These are phyloP conservation scores for Blastocystis sp. DNA, from an alignment of 352 stramenopile genomes.

Conservation along the genomic window DNA sequence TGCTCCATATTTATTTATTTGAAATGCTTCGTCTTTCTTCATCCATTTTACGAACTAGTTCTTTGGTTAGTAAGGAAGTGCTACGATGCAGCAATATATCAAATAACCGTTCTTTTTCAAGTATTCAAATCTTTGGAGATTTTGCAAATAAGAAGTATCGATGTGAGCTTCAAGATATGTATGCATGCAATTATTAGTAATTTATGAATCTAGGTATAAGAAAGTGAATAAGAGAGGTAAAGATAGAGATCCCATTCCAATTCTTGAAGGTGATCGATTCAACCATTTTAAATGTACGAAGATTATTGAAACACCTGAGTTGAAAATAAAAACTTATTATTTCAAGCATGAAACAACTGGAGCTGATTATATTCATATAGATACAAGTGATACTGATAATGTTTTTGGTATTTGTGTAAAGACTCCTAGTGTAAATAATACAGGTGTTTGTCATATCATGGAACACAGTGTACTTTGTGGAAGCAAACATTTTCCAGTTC, in stretches of 20 bases:
- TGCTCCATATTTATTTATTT: too few species aligned
- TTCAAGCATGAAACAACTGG: conserved; percentile 54
- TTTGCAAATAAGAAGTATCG: too few species aligned
- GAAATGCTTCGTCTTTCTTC: too few species aligned
- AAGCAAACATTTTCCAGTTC: conserved; percentile 79
- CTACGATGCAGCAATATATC: too few species aligned
- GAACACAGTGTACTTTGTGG: conserved; percentile 56
- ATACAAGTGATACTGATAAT: conserved; percentile 60
- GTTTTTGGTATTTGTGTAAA: conserved; percentile 82
- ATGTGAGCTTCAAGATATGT: too few species aligned
- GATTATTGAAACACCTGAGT: conserved; percentile 51
- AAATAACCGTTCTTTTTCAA: too few species aligned
- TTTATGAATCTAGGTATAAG: conserved; percentile 13
- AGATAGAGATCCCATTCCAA: conserved; percentile 19
- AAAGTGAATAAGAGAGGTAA: conserved; percentile 13
- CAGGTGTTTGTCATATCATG: conserved; percentile 88
- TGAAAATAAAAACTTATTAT: conserved; percentile 57
- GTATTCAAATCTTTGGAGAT: too few species aligned
- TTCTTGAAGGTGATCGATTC: conserved; percentile 45
- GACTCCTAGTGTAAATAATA: conserved; percentile 78
- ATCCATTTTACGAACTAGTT: too few species aligned
- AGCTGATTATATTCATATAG: conserved; percentile 57
- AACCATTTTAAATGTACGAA: conserved; percentile 56
- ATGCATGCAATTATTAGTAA: too few species aligned
- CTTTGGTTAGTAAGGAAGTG: too few species aligned